Base-by-base conservation (phyloP, 202 grass and related monocot genomes). In the Setaria italica region DNA sequence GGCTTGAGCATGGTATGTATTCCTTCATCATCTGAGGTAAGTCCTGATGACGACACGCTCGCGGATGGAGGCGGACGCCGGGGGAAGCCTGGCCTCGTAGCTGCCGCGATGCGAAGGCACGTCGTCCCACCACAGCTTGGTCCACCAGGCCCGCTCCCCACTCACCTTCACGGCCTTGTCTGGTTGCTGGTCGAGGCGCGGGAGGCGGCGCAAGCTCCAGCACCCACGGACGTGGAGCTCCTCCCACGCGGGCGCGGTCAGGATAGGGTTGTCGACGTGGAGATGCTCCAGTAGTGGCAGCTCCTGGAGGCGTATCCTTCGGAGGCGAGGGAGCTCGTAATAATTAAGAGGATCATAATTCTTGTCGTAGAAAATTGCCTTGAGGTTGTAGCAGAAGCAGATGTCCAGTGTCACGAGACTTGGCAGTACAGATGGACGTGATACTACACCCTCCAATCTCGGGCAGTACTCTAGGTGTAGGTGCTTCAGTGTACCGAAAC, bases 371-470 rank as follows among this genome's bases (percentile, higher is more conserved):
- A 63, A 64, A 33, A 82, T 41, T 76, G 13, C 35, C 70, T 76
- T 87, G 15, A 87, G 51, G 3, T 82, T 77, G 71, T 76, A 76
- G 85, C 85, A 87, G 42, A 70, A 87, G 13, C 76, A 0, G 49
- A 87, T 76, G 62, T 60, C 39, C 1, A 87, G 78, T 0, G 62
- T 82, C 30, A 5, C 74, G 0, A 87, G 85, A 9, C 29, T 37
- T 32, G 78, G 70, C 17, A 87, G 70, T 14, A 0, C 1, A 10
- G 12, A 25, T 2, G 0, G 0, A 20, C 13, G 0, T 82, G 67
- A 0, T 56, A 86, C 0, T 5, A 86, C n/a, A n/a, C n/a, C 1
- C 42, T 69, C 19, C 6, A 87, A 50, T 56, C 85, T 76, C 3
- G 79, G 78, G 50, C 85, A 86, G 15, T 87, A 17, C 15, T 70